Evolutionary conservation across 305 asterid genomes (phyloP).

Genomic region (Fraxinus latifolia): DNA sequence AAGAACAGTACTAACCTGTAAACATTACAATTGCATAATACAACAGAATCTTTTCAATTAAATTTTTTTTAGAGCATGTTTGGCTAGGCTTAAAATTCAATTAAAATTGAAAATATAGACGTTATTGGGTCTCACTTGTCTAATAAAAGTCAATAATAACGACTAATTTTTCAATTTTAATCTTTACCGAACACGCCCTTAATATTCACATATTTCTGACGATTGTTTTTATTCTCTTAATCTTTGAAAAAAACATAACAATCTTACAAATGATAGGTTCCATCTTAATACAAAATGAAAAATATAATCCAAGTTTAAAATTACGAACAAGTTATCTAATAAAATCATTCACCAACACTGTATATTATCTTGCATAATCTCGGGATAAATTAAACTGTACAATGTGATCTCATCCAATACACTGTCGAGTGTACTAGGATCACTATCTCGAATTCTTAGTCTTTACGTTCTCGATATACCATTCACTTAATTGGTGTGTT

Average conservation of each 20-base stretch:
- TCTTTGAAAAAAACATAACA: neutral
- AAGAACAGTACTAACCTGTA: neutral
- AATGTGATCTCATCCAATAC: neutral
- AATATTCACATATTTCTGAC: neutral
- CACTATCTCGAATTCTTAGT: too few relatives aligned
- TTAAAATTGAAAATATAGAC: too few relatives aligned
- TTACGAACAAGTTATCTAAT: neutral
- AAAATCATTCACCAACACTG: neutral
- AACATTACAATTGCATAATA: neutral
- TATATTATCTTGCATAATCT: neutral
- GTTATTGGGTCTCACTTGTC: too few relatives aligned
- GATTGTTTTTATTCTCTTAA: neutral
- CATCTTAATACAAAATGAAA: neutral
- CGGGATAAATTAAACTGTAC: neutral
- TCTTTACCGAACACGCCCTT: too few relatives aligned
- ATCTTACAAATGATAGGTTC: neutral
- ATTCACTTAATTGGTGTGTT: neutral
- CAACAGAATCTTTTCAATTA: constrained; percentile 8
- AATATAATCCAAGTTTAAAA: neutral
- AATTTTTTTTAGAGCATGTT: too few relatives aligned
- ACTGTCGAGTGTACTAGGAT: neutral
- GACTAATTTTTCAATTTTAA: too few relatives aligned
- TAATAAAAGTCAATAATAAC: too few relatives aligned
- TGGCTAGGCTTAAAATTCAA: too few relatives aligned
- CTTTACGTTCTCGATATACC: too few relatives aligned